Evolutionary conservation across 371 early-diverging fungal species (phyloP), one percentile per base, ranked within the genome.

Genomic region (Blakeslea trispora): DNA sequence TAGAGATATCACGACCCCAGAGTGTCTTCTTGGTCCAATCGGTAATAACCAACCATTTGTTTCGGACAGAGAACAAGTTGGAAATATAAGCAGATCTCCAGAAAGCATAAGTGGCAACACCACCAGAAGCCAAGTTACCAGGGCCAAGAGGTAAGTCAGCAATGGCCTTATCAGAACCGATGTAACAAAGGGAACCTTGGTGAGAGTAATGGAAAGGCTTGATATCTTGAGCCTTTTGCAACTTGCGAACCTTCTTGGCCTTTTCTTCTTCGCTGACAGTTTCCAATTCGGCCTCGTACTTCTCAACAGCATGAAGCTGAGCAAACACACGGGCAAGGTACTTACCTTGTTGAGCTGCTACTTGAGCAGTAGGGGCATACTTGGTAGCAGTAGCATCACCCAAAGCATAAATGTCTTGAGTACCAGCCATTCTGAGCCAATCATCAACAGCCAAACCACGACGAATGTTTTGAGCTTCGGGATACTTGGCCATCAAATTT

Each of bases 291-390:
- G 34, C 52, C 42, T 75, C 61, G 28, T 74, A 68, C 19, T 63
- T 69, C 55, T 81, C 82, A 39, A 70, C 70, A 53, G 66, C 75
- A 52, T 82, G 81, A 46, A 85, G 48, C 41, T 73, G 66, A 57
- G 82, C 81, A 63, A 95, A 86, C 42, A 86, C 68, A 19, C 81
- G 79, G 15, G 93, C 90, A 51, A 96, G 82, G 75, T 93, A 94
- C 41, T 81, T 81, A 44, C 95, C 96, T 71, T 96, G 94, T 60
- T 91, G 88, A 39, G 84, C 83, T 21, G 96, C 95, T 18, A 94
- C 97, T 70, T 96, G 97, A 22, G 95, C 95, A 40, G 94, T 91
- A 23, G 94, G 93, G 8, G 94, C 90, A 63, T 81, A 88, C 67
- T 89, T 87, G 35, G 94, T 91, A 10, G 93, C 91, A 14, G 89